Percentiles rank a stretch among this genome's conserved stretches.
phyloP scores from a whole-genome alignment of 331 rosid species.

The Erythrophleum ivorense region DNA sequence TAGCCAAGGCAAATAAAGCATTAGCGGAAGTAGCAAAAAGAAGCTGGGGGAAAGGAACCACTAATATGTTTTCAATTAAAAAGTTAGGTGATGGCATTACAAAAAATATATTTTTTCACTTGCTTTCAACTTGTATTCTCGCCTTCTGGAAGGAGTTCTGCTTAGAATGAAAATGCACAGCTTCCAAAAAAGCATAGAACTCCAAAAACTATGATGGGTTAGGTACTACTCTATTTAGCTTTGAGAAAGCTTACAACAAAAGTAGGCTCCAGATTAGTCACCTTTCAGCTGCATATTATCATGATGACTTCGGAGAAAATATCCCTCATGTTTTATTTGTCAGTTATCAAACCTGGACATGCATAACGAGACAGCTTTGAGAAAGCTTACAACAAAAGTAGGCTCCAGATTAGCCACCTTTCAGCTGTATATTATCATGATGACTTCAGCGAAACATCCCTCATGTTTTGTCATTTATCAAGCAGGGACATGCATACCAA shows the following conservation, averaged over 20 bases:
- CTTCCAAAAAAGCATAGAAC: conserved; percentile 33
- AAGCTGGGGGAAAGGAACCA: conserved; percentile 67
- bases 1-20: conserved; percentile 69
- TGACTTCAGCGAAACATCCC: conserved; percentile 34
- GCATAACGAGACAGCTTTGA: conserved; percentile 7
- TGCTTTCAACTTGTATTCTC: conserved; percentile 43
- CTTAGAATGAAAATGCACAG: conserved; percentile 42
- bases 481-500: conserved; percentile 14
- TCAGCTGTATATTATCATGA: conserved; percentile 19
- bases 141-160: conserved; percentile 42
- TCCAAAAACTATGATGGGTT: conserved; percentile 37
- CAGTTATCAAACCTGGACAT: conserved; percentile 41
- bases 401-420: conserved; percentile 29
- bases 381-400: conserved; percentile 38
- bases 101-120: conserved; percentile 2
- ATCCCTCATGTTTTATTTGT: conserved; percentile 22
- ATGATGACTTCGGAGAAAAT: conserved; percentile 30
- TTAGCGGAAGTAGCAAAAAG: conserved; percentile 97
- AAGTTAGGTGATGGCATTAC: conserved; percentile 20
- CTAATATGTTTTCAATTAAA: conserved; percentile 31
- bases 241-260: conserved; percentile 42
- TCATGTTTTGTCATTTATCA: conserved; percentile 39
- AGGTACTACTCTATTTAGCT: conserved; percentile 44
- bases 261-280: conserved; percentile 29
- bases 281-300: conserved; percentile 26